These are phyloP conservation scores for Hemileia vastatrix DNA, from an alignment of 1,284 basidiomycete genomes.

Conservation along the genomic window DNA sequence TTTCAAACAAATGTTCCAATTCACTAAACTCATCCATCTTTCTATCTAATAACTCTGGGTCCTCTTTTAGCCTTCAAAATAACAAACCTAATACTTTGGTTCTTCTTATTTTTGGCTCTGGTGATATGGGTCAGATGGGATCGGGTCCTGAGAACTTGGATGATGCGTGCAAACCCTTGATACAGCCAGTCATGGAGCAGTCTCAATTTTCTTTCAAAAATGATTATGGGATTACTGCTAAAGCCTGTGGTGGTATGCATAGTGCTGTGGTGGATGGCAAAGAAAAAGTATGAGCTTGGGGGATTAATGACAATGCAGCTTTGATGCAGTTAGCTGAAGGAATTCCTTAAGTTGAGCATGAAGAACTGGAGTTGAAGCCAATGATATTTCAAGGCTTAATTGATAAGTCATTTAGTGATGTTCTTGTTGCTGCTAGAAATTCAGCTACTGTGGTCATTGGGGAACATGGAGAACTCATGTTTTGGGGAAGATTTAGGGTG, in stretches of 20 bases:
- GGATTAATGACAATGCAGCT: conserved; percentile 83
- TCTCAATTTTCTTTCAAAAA: too few relatives aligned
- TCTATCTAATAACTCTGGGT: too few relatives aligned
- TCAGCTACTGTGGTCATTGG: conserved; percentile 72
- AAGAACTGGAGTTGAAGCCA: conserved; percentile 66
- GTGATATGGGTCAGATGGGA: too few relatives aligned
- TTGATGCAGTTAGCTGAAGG: conserved; percentile 70
- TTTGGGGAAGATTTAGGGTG: conserved; percentile 88
- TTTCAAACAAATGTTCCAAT: too few relatives aligned
- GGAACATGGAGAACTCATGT: conserved; percentile 64
- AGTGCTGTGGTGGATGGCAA: conserved; percentile 70
- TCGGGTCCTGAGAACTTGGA: too few relatives aligned
- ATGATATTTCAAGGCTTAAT: conserved; percentile 61
- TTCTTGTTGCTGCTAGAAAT: conserved; percentile 70
- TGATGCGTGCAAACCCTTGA: too few relatives aligned
- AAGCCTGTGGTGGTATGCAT: conserved; percentile 74
- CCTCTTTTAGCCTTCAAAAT: too few relatives aligned
- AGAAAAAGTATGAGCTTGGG: conserved; percentile 57
- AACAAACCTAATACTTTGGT: too few relatives aligned
- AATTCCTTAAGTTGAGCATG: conserved; percentile 62
- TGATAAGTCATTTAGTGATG: conserved; percentile 61
- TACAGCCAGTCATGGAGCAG: too few relatives aligned
- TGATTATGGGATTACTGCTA: too few relatives aligned
- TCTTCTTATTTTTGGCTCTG: too few relatives aligned
- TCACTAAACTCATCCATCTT: too few relatives aligned